A percentile compares a stretch with the other conserved stretches of the same genome.
Conservation (phyloP, 2,329 filamentous ascomycete species). For the Fusarium sp. region DNA sequence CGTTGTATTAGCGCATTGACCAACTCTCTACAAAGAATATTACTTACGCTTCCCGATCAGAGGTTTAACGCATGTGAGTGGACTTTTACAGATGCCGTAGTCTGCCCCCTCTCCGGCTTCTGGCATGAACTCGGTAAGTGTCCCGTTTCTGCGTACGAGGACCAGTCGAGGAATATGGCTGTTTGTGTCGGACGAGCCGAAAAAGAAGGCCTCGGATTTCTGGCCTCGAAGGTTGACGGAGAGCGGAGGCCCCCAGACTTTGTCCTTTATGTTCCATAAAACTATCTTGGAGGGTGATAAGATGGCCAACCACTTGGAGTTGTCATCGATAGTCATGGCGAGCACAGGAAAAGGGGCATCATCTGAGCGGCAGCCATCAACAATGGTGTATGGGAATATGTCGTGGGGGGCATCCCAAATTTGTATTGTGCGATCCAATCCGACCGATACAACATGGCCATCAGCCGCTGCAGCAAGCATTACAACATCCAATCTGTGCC, state of each 20-base stretch:
- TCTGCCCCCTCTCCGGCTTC: conserved; percentile 53
- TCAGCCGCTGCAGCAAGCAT: conserved; percentile 69
- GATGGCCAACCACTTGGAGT: conserved; percentile 72
- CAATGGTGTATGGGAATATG: conserved; percentile 53
- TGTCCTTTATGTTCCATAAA: conserved; percentile 70
- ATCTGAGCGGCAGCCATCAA: conserved; percentile 52
- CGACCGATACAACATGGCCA: conserved; percentile 74
- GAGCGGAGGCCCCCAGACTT: conserved; percentile 64
- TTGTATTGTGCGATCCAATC: conserved; percentile 73
- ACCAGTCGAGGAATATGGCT: conserved; percentile 59
- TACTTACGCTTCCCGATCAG: conserved; percentile 57
- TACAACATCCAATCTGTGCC: conserved; percentile 75
- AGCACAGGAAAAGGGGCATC: conserved; percentile 66
- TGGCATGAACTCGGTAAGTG: conserved; percentile 66
- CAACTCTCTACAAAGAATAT: not conserved
- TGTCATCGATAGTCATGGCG: conserved; percentile 71
- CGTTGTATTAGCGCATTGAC: not conserved
- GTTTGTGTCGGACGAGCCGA: conserved; percentile 55
- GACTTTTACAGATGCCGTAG: conserved; percentile 61
- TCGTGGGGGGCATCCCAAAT: conserved; percentile 69
- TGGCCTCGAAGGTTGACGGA: conserved; percentile 62
- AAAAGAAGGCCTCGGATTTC: conserved; percentile 71
- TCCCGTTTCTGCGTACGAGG: conserved; percentile 71
- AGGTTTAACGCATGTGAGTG: conserved; percentile 60
- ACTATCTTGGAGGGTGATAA: conserved; percentile 67